Evolutionary conservation across 495 filamentous ascomycete genomes (phyloP).

Genomic region (Annulohypoxylon moriforme): DNA sequence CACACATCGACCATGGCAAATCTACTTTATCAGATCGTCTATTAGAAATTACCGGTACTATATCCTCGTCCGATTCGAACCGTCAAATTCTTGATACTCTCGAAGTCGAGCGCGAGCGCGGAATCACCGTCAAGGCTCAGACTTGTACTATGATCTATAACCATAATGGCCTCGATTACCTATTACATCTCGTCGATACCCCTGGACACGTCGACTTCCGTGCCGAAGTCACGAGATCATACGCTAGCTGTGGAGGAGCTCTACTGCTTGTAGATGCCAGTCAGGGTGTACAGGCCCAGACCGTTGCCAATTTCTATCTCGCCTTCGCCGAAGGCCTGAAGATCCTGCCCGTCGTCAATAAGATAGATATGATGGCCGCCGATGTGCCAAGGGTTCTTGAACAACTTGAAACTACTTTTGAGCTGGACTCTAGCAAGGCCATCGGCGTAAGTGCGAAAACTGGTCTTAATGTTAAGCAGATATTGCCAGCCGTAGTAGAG

Average conservation of each 20-base stretch:
- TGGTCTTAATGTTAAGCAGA: constrained; percentile 80
- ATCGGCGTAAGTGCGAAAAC: constrained; percentile 94
- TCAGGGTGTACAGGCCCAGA: constrained; percentile 93
- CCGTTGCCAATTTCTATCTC: constrained; percentile 97
- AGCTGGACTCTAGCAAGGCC: constrained; percentile 83
- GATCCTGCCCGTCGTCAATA: constrained; percentile 94
- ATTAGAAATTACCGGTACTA: constrained; percentile 94
- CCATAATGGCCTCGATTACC: constrained; percentile 84
- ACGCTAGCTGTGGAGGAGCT: constrained; percentile 94
- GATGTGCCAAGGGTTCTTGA: constrained; percentile 85
- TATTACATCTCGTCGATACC: constrained; percentile 95
- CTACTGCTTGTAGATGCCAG: constrained; percentile 92
- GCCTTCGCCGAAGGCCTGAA: constrained; percentile 90
- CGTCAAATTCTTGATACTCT: constrained; percentile 97
- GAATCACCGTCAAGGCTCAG: constrained; percentile 98
- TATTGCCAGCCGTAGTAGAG: constrained; percentile 87
- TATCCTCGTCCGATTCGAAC: constrained; percentile 79
- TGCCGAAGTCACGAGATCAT: constrained; percentile 93
- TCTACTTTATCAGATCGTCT: constrained; percentile 91
- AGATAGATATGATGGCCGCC: constrained; percentile 89
- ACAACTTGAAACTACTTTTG: constrained; percentile 86
- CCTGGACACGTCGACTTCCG: constrained; percentile 98
- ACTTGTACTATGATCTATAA: constrained; percentile 98
- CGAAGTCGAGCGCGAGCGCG: constrained; percentile 93
- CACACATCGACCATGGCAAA: constrained; percentile 99